phyloP scores from a whole-genome alignment of 495 filamentous ascomycete species.

The Amphirosellinia nigrospora region DNA sequence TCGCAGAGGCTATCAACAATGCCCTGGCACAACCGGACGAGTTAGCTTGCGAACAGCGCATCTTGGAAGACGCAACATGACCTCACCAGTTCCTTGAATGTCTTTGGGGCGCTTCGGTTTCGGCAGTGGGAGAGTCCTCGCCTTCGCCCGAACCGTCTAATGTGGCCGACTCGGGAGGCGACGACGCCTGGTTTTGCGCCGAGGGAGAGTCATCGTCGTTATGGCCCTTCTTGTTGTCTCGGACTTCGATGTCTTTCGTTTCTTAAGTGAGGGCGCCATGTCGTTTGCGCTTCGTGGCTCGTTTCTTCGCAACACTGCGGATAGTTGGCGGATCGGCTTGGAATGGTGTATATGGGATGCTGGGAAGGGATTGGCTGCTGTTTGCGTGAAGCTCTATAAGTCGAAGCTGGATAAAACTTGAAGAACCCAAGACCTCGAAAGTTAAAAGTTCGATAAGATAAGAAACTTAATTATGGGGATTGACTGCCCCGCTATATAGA shows the following conservation, averaged over 20 bases:
- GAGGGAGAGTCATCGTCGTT: conserved; percentile 7
- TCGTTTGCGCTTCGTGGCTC: background rate
- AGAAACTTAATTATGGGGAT: conserved; percentile 6
- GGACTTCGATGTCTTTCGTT: conserved; percentile 33
- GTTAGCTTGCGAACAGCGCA: conserved; percentile 17
- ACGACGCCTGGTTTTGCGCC: background rate
- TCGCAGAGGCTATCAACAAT: conserved; percentile 88
- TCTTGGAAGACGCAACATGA: background rate
- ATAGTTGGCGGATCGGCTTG: background rate
- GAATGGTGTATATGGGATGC: background rate
- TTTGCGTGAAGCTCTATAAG: background rate
- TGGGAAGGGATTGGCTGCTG: background rate
- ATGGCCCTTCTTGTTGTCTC: conserved; percentile 11
- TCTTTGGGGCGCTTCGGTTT: conserved; percentile 52
- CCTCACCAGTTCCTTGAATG: conserved; percentile 76
- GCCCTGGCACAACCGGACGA: conserved; percentile 50
- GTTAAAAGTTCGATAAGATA: conserved; percentile 19
- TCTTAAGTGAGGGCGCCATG: conserved; percentile 33
- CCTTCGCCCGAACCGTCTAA: conserved; percentile 26
- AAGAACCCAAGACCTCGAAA: background rate
- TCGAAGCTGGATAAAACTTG: background rate
- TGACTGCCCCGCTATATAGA: conserved; percentile 3
- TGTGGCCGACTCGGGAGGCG: conserved; percentile 23
- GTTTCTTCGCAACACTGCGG: background rate
- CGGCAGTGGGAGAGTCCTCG: conserved; percentile 29